Conservation (phyloP, 2,329 filamentous ascomycete species). For the Chrysoporthe puriensis region DNA sequence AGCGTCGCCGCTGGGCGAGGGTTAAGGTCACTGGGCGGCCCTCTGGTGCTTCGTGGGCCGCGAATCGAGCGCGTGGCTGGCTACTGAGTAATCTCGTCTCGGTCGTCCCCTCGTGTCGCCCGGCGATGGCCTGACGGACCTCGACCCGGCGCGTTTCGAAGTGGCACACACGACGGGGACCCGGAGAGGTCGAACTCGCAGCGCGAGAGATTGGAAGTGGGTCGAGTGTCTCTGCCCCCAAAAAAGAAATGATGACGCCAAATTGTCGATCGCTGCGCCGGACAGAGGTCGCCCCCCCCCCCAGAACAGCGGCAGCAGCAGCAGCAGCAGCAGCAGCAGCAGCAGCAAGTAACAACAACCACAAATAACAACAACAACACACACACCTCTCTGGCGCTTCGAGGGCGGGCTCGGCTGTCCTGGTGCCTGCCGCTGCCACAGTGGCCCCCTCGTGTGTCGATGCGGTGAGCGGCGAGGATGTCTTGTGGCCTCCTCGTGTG, state of each 20-base stretch:
- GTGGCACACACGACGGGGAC: neutral
- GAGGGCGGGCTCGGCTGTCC: no score
- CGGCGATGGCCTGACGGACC: neutral
- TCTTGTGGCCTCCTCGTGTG: neutral
- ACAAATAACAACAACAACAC: neutral
- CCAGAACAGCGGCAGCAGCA: no score
- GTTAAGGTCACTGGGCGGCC: no score
- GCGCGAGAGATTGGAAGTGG: conserved; percentile 1
- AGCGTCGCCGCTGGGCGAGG: no score
- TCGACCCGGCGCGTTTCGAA: neutral
- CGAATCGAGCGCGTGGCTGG: no score
- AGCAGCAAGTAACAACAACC: no score
- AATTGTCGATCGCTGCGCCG: neutral
- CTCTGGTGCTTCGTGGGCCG: no score
- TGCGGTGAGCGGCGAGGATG: neutral
- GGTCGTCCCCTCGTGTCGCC: neutral
- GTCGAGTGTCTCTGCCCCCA: neutral
- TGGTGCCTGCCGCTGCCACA: no score
- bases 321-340: no score
- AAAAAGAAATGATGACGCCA: neutral
- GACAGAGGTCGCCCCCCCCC: no score
- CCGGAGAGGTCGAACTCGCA: neutral
- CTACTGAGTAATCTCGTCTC: no score
- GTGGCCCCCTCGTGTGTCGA: no score
- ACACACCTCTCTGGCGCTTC: neutral